Evolutionary conservation across 306 rosid genomes (phyloP), one percentile per base, ranked within the genome.

Genomic region (Castanopsis chinensis): DNA sequence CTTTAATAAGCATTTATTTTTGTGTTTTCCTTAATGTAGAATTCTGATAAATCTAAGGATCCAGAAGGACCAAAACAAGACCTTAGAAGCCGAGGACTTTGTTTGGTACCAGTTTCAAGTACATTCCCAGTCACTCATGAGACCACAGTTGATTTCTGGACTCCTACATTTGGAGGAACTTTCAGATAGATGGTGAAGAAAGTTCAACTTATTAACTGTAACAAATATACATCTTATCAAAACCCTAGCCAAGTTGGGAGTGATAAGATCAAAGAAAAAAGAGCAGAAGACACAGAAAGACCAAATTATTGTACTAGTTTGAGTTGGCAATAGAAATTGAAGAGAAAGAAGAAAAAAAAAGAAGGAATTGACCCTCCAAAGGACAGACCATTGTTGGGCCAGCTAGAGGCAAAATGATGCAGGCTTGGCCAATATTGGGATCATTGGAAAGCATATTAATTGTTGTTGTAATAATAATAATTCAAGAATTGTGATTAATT

Each of bases 131-230:
- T 93, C 55, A 89, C 98, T 70, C 99, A 93, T 74, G 99, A 91
- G 83, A 88, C 87, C 53, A 78, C 98, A 1, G 94, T 96, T 49
- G 98, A 96, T 88, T 93, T 96, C 84, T 96, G 99, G 99, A 96
- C 96, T 9, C 97, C 98, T 69, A 89, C 97, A 76, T 96, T 89
- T 49, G 97, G 94, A 83, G 98, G 94, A 74, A 82, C 92, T 43
- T 90, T 86, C 78, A 88, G 99, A 90, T 95, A 85, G 83, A 37
- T 73, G 58, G 56, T 51, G 21, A 79, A n/a, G 79, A 30, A 75
- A 25, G 69, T 35, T 60, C 19, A 79, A 78, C 71, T 77, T 69
- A 70, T 78, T 76, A 73, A 37, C 61, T 63, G 55, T 85, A 87
- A 60, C 86, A 73, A 84, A 83, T 79, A 83, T 86, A 76, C 68